Evolutionary conservation across 2,329 filamentous ascomycete genomes (phyloP), one percentile per base, ranked within the genome.

Genomic region (Talaromyces verruculosus): DNA sequence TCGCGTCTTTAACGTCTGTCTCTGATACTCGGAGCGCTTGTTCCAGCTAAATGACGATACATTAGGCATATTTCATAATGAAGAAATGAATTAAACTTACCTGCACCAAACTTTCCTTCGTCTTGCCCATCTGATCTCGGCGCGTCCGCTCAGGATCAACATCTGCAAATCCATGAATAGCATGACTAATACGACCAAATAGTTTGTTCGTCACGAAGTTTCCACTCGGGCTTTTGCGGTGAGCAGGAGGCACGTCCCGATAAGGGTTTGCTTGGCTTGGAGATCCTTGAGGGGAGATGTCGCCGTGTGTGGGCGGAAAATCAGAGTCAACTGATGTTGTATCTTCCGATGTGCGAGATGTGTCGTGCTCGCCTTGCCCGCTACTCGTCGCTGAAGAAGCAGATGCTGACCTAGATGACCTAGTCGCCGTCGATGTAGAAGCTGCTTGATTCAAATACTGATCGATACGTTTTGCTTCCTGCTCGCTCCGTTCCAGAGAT

Each of bases 61-160:
- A 30, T 37, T 17, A 62, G 22, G 22, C 13, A 17, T 53, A 47
- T n/a, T 5, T 25, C 47, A 65, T 10, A 28, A 41, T 49, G 58
- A 33, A 33, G 47, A 61, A 39, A 28, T 37, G 28, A 30, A 30
- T 30, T 30, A 7, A 30, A 30, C 76, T 68, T 75, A 85, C 84
- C 77, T 88, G 84, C 15, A 82, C 85, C 68, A 99, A 88, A 66
- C 89, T 91, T 79, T 99, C 95, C 69, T 90, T 89, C 0, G 95
- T 99, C 84, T 97, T 98, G 45, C 94, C 93, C 71, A 99, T 97
- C 69, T 92, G 90, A 76, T 99, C 95, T 63, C 95, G 87, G 63
- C 95, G 86, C 51, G 93, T 97, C 69, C 93, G 86, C 80, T 99
- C 95, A 0, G 95, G 95, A 75, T 99, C 95, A 49, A 96, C 92